Evolutionary conservation across 495 filamentous ascomycete species (phyloP).

Genomic region (Bombardia bombarda): DNA sequence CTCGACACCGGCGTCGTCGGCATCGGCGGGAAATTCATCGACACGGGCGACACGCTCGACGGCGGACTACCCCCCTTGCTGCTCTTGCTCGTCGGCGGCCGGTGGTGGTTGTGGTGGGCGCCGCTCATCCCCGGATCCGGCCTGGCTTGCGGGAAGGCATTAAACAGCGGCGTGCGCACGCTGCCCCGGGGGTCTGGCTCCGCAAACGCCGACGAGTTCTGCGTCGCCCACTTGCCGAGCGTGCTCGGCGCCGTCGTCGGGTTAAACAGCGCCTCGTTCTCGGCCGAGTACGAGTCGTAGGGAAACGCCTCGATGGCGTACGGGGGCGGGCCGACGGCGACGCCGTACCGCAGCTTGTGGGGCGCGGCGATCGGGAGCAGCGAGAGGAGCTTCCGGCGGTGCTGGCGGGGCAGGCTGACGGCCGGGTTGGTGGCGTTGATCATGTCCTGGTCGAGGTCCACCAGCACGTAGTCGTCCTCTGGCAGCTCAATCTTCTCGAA

Average conservation of each 20-base stretch:
- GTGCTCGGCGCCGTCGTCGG: conserved; percentile 60
- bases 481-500: conserved; percentile 90
- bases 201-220: conserved; percentile 83
- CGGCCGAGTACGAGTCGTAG: conserved; percentile 78
- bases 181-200: conserved; percentile 48
- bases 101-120: conserved; percentile 54
- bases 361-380: conserved; percentile 85
- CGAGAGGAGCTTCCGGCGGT: conserved; percentile 80
- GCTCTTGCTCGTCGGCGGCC: conserved; percentile 76
- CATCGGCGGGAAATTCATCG: conserved; percentile 66
- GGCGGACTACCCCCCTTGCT: conserved; percentile 69
- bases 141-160: conserved; percentile 77
- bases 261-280: conserved; percentile 72
- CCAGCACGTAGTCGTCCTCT: conserved; percentile 92
- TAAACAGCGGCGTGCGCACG: conserved; percentile 57
- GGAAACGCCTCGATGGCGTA: conserved; percentile 92
- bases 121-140: no score
- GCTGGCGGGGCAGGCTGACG: conserved; percentile 72
- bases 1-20: conserved; percentile 71
- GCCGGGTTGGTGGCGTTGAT: conserved; percentile 76
- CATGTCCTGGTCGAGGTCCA: conserved; percentile 83
- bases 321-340: conserved; percentile 78
- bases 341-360: conserved; percentile 79
- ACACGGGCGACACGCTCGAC: conserved; percentile 79
- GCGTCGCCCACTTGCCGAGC: conserved; percentile 73